These are phyloP conservation scores for Exophiala viscosa DNA, from an alignment of 2,329 filamentous ascomycete species.

Conservation along the genomic window DNA sequence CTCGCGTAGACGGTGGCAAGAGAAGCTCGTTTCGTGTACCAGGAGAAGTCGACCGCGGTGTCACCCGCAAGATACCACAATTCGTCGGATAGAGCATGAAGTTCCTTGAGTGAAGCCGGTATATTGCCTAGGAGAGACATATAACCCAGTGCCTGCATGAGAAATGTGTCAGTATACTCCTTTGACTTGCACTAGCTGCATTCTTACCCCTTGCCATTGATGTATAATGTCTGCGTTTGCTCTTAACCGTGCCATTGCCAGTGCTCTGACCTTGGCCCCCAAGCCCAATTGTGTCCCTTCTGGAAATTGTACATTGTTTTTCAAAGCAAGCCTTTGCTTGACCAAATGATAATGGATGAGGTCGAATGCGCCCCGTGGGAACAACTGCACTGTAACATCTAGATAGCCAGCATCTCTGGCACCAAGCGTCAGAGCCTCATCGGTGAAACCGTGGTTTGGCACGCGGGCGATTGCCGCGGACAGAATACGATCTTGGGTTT, in stretches of 20 bases:
- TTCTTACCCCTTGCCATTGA: conserved; percentile 78
- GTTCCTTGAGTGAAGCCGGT: conserved; percentile 70
- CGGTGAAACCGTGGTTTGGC: conserved; percentile 77
- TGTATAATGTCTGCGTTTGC: conserved; percentile 70
- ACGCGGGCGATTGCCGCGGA: conserved; percentile 75
- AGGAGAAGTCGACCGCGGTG: conserved; percentile 72
- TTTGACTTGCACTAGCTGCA: not conserved
- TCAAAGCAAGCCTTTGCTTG: conserved; percentile 60
- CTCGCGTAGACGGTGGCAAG: conserved; percentile 68
- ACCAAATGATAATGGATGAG: conserved; percentile 75
- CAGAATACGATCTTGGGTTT: conserved; percentile 72
- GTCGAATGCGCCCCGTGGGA: conserved; percentile 75
- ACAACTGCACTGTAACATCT: conserved; percentile 77
- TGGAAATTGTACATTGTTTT: conserved; percentile 41
- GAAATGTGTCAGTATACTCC: conserved; percentile 10
- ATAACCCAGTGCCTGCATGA: conserved; percentile 71
- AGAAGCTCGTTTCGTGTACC: conserved; percentile 73
- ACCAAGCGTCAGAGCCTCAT: conserved; percentile 67
- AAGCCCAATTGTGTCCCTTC: conserved; percentile 41
- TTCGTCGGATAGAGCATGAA: conserved; percentile 81
- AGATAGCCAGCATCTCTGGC: conserved; percentile 81
- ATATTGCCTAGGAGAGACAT: conserved; percentile 84
- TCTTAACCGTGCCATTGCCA: conserved; percentile 73
- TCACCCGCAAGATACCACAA: conserved; percentile 87
- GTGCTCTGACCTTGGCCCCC: conserved; percentile 61